phyloP scores from a whole-genome alignment of 768 basidiomycete genomes.

The Mrakia hoshinonis region DNA sequence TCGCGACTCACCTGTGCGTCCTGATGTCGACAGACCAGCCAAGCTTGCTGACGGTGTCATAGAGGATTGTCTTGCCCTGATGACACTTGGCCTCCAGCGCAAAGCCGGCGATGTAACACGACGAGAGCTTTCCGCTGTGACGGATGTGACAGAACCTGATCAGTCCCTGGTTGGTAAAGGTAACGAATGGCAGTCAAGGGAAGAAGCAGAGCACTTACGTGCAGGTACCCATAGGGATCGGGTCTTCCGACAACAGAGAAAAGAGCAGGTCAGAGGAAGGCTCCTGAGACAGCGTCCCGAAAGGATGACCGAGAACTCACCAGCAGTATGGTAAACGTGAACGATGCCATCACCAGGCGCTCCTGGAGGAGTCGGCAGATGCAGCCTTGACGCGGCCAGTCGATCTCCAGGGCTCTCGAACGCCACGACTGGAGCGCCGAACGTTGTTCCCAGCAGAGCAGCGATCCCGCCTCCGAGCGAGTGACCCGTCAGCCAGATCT shows the following conservation, averaged over 20 bases:
- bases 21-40: slow-evolving; percentile 70
- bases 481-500: slow-evolving; percentile 76
- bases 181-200: neutral
- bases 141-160: slow-evolving; percentile 49
- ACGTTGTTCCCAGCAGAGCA: slow-evolving; percentile 74
- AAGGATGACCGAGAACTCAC: neutral
- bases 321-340: slow-evolving; percentile 80
- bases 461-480: slow-evolving; percentile 73
- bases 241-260: slow-evolving; percentile 47
- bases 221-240: slow-evolving; percentile 59
- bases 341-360: slow-evolving; percentile 47
- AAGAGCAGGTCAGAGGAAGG: neutral
- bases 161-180: neutral
- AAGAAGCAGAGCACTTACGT: slow-evolving; percentile 30
- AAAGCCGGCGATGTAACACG: slow-evolving; percentile 75
- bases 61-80: slow-evolving; percentile 67
- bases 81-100: slow-evolving; percentile 64
- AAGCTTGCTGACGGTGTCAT: slow-evolving; percentile 74
- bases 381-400: slow-evolving; percentile 66
- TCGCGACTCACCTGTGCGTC: slow-evolving; percentile 47
- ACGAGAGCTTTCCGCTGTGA: slow-evolving; percentile 61
- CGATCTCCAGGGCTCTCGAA: slow-evolving; percentile 86
- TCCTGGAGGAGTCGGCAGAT: slow-evolving; percentile 75
- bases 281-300: neutral
- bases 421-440: slow-evolving; percentile 83